Conservation (phyloP, 257 asterid species). For the Scutellaria baicalensis region DNA sequence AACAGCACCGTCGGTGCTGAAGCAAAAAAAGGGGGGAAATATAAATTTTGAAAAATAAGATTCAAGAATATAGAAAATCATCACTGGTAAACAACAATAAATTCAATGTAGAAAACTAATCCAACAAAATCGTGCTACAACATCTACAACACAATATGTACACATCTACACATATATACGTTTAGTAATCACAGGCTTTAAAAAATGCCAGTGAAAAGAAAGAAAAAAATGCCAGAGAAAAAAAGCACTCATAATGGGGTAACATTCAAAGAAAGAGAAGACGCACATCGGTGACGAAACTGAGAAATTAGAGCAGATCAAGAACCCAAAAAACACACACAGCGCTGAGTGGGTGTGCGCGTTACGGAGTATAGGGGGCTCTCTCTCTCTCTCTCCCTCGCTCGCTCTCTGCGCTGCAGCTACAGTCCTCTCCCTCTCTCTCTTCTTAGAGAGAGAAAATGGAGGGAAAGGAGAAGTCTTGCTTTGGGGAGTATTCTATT, state of each 20-base stretch:
- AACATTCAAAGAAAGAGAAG: neutral
- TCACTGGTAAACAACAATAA: neutral
- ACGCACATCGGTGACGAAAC: slow-evolving; percentile 4
- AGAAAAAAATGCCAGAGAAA: neutral
- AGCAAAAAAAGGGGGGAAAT: neutral
- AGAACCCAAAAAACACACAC: neutral
- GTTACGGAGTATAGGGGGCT: neutral
- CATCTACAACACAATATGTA: neutral
- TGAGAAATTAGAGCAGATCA: neutral
- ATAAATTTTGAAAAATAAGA: neutral
- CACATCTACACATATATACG: neutral
- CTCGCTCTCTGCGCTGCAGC: neutral
- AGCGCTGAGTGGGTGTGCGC: neutral
- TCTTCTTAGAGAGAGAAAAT: slow-evolving; percentile 13
- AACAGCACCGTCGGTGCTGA: neutral
- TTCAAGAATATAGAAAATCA: neutral
- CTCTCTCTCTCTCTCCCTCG: too few species aligned
- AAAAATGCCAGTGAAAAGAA: neutral
- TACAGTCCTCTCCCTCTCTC: neutral
- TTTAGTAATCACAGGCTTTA: neutral
- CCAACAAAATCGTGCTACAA: neutral
- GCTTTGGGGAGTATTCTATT: slow-evolving; percentile 12
- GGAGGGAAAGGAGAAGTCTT: slow-evolving; percentile 31
- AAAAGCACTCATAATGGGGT: neutral
- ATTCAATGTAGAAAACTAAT: slow-evolving; percentile 7